A percentile compares a stretch with the other conserved stretches of the same genome.
phyloP scores from a whole-genome alignment of 2,329 filamentous ascomycete genomes.

The Capronia coronata region DNA sequence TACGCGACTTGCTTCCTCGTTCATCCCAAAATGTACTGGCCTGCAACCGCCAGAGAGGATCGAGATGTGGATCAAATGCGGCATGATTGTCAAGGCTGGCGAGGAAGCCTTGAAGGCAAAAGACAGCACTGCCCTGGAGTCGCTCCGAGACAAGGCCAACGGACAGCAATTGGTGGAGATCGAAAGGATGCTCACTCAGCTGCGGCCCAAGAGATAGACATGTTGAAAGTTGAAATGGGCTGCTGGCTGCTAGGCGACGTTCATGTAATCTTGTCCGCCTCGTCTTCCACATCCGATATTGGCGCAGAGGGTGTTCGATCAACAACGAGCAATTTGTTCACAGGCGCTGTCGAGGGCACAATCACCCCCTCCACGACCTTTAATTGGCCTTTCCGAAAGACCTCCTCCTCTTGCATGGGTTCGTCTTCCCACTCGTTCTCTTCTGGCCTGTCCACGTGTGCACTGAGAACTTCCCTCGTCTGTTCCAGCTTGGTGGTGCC shows the following conservation, averaged over 20 bases:
- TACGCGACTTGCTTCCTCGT: slow-evolving; percentile 71
- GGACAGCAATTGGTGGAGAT: slow-evolving; percentile 68
- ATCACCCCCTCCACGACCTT: slow-evolving; percentile 18
- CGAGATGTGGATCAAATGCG: slow-evolving; percentile 95
- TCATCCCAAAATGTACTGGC: slow-evolving; percentile 79
- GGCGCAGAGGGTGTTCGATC: slow-evolving; percentile 23
- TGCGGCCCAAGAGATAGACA: slow-evolving; percentile 40
- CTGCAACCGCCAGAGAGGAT: slow-evolving; percentile 64
- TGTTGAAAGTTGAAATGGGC: background rate
- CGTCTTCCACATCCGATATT: slow-evolving; percentile 28
- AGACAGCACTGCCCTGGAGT: slow-evolving; percentile 67
- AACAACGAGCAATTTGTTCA: slow-evolving; percentile 31
- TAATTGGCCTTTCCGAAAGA: slow-evolving; percentile 11
- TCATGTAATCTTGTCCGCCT: slow-evolving; percentile 43
- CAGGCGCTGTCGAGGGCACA: slow-evolving; percentile 15
- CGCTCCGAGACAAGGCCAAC: slow-evolving; percentile 66
- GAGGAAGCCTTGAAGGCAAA: slow-evolving; percentile 83
- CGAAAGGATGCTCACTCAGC: slow-evolving; percentile 63
- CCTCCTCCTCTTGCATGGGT: slow-evolving; percentile 29
- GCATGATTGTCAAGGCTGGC: slow-evolving; percentile 77
- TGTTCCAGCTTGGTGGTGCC: slow-evolving; percentile 29
- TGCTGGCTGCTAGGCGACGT: background rate
- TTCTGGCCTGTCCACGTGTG: slow-evolving; percentile 47
- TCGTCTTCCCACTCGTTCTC: slow-evolving; percentile 45
- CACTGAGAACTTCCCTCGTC: slow-evolving; percentile 30